Conservation (phyloP, 2,329 filamentous ascomycete genomes). For the Myriosclerotinia scirpicola region DNA sequence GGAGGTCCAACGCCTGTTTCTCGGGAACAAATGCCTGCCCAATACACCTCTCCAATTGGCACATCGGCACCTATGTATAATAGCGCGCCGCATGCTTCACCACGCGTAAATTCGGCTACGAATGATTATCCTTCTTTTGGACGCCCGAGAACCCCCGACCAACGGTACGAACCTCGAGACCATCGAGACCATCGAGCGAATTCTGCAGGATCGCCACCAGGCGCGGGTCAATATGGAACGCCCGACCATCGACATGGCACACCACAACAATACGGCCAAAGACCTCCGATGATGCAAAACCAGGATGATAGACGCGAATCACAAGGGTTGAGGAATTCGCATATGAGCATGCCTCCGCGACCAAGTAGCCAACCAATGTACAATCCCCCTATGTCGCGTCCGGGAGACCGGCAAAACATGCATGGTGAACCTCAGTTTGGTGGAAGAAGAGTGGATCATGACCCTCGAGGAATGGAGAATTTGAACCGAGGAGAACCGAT, state of each 20-base stretch:
- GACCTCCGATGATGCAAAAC: conserved; percentile 42
- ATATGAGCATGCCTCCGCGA: conserved; percentile 38
- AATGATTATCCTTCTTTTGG: conserved; percentile 63
- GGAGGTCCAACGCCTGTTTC: conserved; percentile 52
- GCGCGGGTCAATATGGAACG: conserved; percentile 49
- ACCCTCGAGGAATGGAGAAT: conserved; percentile 28
- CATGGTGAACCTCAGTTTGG: conserved; percentile 32
- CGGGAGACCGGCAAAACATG: conserved; percentile 43
- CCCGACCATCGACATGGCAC: conserved; percentile 59
- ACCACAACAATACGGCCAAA: conserved; percentile 55
- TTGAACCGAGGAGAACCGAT: conserved; percentile 44
- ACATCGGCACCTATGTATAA: conserved; percentile 44
- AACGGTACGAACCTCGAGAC: conserved; percentile 50
- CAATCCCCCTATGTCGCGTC: conserved; percentile 45
- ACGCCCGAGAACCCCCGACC: conserved; percentile 73
- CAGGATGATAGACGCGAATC: conserved; percentile 50
- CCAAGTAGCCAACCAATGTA: conserved; percentile 41
- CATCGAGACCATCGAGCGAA: conserved; percentile 43
- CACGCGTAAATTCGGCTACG: conserved; percentile 44
- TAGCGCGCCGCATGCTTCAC: conserved; percentile 43
- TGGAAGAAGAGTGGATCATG: conserved; percentile 29
- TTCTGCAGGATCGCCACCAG: conserved; percentile 42
- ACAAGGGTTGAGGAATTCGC: conserved; percentile 33
- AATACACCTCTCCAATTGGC: conserved; percentile 48
- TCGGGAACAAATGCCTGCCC: conserved; percentile 48